These are phyloP conservation scores for Ploettnerulaceae sp. DNA, from an alignment of 2,329 filamentous ascomycete genomes.

Conservation along the genomic window DNA sequence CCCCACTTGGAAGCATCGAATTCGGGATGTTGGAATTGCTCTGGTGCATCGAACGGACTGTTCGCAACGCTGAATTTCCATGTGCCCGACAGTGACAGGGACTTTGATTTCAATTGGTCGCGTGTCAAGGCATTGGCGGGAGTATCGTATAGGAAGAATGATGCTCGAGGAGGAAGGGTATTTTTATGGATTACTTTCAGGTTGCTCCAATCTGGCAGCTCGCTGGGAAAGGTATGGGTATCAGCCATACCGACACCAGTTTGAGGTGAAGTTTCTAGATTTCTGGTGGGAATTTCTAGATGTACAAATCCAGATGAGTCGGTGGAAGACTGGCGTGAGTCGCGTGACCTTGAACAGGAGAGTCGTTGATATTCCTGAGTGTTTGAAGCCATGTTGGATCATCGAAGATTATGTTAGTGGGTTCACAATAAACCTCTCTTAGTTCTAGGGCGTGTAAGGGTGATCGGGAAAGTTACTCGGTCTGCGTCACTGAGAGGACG, in stretches of 20 bases:
- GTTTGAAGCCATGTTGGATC: too few species aligned
- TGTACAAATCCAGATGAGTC: too few species aligned
- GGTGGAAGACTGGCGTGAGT: too few species aligned
- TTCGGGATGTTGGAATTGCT: slow-evolving; percentile 18
- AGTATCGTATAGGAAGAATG: slow-evolving; percentile 50
- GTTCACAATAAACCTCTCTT: too few species aligned
- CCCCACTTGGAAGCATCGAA: slow-evolving; percentile 39
- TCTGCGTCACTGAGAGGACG: too few species aligned
- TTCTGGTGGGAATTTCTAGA: too few species aligned
- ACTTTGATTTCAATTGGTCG: slow-evolving; percentile 38
- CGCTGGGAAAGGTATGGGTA: slow-evolving; percentile 30
- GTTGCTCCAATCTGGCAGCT: slow-evolving; percentile 56
- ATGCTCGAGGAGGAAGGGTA: slow-evolving; percentile 50
- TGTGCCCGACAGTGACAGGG: slow-evolving; percentile 30
- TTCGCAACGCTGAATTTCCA: slow-evolving; percentile 30
- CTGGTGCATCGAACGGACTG: slow-evolving; percentile 28
- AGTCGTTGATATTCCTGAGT: too few species aligned
- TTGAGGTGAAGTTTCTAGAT: too few species aligned
- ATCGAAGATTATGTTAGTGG: too few species aligned
- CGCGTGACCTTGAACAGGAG: too few species aligned
- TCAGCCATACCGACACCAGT: slow-evolving; percentile 14
- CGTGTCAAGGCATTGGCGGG: slow-evolving; percentile 45
- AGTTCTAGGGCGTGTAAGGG: too few species aligned
- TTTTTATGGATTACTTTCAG: slow-evolving; percentile 55
- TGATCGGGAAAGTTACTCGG: too few species aligned